Percentiles rank a stretch among this genome's conserved stretches.
Evolutionary conservation across 345 rosid species (phyloP).

Genomic region (Aquilaria sinensis): DNA sequence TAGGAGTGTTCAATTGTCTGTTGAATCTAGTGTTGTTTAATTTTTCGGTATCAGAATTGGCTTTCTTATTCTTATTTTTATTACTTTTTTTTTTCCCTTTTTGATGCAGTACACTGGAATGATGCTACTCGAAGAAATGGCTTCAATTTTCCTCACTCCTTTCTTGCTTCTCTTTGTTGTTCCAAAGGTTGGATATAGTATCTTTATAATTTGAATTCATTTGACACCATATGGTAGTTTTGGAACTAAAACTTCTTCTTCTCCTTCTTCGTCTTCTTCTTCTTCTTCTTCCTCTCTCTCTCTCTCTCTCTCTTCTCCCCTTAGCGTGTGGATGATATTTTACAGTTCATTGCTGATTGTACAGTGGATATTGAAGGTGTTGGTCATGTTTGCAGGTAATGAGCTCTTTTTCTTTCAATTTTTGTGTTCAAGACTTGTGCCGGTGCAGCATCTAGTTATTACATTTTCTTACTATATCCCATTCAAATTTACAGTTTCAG

Average conservation of each 20-base stretch:
- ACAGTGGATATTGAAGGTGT: constrained; percentile 93
- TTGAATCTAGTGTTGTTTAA: too few species aligned
- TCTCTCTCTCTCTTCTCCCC: constrained; percentile 14
- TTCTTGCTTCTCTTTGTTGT: constrained; percentile 80
- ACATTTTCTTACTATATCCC: constrained; percentile 1
- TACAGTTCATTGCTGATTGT: constrained; percentile 78
- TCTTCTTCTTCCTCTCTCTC: too few species aligned
- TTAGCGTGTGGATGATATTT: constrained; percentile 94
- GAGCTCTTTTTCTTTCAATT: constrained; percentile 5
- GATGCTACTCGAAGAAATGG: constrained; percentile 97
- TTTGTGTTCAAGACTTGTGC: neutral
- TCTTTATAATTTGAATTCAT: constrained; percentile 3
- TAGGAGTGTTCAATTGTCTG: neutral
- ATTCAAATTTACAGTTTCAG: constrained; percentile 57
- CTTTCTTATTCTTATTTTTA: constrained; percentile 1
- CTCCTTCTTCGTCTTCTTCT: too few species aligned
- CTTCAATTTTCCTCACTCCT: constrained; percentile 95
- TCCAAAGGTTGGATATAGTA: constrained; percentile 51
- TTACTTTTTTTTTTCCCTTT: neutral
- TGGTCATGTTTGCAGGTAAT: constrained; percentile 93
- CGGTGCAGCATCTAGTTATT: neutral
- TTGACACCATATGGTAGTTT: constrained; percentile 1
- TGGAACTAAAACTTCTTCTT: constrained; percentile 4
- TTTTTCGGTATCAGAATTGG: neutral
- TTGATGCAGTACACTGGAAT: constrained; percentile 84